Base-by-base conservation (phyloP, 306 rosid genomes). In the Acacia melanoxylon region DNA sequence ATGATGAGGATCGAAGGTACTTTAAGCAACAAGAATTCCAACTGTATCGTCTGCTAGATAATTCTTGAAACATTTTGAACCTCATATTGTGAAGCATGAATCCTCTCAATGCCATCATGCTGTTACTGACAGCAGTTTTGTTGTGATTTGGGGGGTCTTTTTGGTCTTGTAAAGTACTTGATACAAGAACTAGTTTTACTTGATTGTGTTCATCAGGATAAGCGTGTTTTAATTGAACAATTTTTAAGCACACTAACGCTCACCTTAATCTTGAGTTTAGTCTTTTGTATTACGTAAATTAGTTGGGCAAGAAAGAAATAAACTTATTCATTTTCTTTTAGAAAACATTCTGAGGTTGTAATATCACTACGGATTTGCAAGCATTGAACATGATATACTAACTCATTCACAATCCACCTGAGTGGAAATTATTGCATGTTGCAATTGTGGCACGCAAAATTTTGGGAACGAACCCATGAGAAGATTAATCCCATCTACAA, bases 11-110 rank as follows among this genome's bases (percentile, higher is more conserved):
- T 82, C 83, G 97, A 5, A 90, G 97, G 45, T 92, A 92, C 52
- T 92, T 92, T 75, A 91, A 92, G 86, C 97, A 92, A 82, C 97
- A 92, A 81, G 97, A 92, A 81, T 89, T 92, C 89, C 90, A 91
- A 8, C 84, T 92, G 59, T 92, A 85, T 33, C 88, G 97, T 90
- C 89, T 84, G 44, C 84, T 88, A 62, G 93, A 91, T 68, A 79
- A 77, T 33, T 63, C 90, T 40, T 88, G 84, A 91, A 75, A 37
- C 45, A 13, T 56, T 22, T 22, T 75, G 25, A 74, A 33, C 65
- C 40, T 20, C 63, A 33, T 35, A 37, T 22, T 58, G 69, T 16
- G 33, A 8, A 8, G 33, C 3, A 4, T 56, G 49, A 74, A 40
- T 35, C 74, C 19, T 69, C 6, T 33, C 65, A 49, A 51, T 33